phyloP scores from a whole-genome alignment of 192 early-diverging fungal species.

The Gigaspora rosea region DNA sequence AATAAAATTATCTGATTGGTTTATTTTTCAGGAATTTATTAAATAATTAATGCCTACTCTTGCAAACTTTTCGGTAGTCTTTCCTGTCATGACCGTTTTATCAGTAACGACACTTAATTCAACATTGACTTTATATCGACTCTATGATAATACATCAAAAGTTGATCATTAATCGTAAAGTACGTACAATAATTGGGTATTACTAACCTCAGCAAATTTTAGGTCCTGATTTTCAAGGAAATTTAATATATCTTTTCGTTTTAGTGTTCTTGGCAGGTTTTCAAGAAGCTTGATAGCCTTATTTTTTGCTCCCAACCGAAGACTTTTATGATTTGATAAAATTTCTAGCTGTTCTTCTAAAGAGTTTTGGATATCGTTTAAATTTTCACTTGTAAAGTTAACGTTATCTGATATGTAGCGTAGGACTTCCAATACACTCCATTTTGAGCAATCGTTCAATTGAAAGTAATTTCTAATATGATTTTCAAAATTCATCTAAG shows the following conservation, averaged over 20 bases:
- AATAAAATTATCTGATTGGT: constrained; percentile 26
- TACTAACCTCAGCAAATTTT: constrained; percentile 31
- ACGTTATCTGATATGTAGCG: constrained; percentile 26
- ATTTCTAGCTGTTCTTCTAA: constrained; percentile 29
- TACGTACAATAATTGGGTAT: constrained; percentile 13
- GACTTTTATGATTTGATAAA: constrained; percentile 32
- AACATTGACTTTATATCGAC: constrained; percentile 30
- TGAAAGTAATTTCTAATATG: constrained; percentile 24
- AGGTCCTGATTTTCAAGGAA: constrained; percentile 33
- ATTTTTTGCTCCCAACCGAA: constrained; percentile 18
- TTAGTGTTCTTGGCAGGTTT: constrained; percentile 33
- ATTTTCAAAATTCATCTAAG: constrained; percentile 7
- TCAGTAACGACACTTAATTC: constrained; percentile 33
- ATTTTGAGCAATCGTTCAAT: constrained; percentile 17
- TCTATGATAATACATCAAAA: constrained; percentile 25
- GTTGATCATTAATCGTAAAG: constrained; percentile 15
- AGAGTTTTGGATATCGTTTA: constrained; percentile 22
- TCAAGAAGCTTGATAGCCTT: constrained; percentile 29
- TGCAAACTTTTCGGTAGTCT: constrained; percentile 27
- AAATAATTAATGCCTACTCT: constrained; percentile 28
- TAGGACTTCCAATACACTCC: constrained; percentile 27
- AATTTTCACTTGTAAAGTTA: constrained; percentile 33
- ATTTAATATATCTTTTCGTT: constrained; percentile 23
- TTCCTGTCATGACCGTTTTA: constrained; percentile 22
- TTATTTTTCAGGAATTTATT: constrained; percentile 19